A percentile compares a stretch with the other conserved stretches of the same genome.
phyloP scores from a whole-genome alignment of 805 yeast species.

The Pichia nanzhaoensis region DNA sequence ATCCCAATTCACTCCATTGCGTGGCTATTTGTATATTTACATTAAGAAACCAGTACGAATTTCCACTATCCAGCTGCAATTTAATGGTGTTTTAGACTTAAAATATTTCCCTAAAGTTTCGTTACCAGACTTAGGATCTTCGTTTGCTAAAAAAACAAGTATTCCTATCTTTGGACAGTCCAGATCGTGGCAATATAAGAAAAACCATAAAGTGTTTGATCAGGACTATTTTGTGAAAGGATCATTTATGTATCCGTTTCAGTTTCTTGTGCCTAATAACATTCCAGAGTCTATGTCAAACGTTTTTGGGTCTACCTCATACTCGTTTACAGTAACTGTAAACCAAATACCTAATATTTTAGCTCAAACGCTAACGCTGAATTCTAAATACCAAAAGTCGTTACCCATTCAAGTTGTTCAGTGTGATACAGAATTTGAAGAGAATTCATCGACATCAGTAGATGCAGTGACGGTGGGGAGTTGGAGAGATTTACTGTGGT shows the following conservation, averaged over 20 bases:
- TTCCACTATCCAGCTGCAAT: constrained; percentile 11
- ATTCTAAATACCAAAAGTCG: neutral
- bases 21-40: constrained; percentile 19
- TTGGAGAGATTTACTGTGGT: constrained; percentile 28
- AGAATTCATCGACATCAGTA: neutral
- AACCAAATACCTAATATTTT: constrained; percentile 14
- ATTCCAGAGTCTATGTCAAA: constrained; percentile 23
- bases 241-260: constrained; percentile 23
- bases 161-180: constrained; percentile 6
- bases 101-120: constrained; percentile 2
- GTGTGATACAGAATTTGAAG: constrained; percentile 12
- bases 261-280: constrained; percentile 19
- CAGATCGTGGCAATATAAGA: constrained; percentile 11
- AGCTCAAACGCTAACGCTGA: constrained; percentile 9
- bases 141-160: neutral
- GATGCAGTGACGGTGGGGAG: constrained; percentile 24
- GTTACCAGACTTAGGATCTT: constrained; percentile 2
- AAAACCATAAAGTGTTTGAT: neutral
- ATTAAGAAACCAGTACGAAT: constrained; percentile 17
- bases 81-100: constrained; percentile 12
- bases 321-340: constrained; percentile 15
- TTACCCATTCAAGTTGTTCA: constrained; percentile 13
- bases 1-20: constrained; percentile 13
- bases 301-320: constrained; percentile 17
- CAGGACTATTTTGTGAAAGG: constrained; percentile 15